A percentile compares a stretch with the other conserved stretches of the same genome.
phyloP scores from a whole-genome alignment of 2,329 filamentous ascomycete genomes.

The Aspergillus niger region DNA sequence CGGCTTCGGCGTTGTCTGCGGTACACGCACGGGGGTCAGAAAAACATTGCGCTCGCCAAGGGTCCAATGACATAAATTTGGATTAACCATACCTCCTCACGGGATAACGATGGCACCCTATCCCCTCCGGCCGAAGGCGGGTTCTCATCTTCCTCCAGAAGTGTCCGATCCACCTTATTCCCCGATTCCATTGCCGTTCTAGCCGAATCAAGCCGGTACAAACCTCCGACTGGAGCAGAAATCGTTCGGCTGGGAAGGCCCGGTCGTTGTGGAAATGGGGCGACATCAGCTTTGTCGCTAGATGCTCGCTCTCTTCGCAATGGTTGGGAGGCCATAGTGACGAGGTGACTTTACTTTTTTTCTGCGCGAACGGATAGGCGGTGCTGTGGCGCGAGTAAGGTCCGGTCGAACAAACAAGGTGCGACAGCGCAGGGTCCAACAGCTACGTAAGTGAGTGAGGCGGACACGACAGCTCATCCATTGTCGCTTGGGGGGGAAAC shows the following conservation, averaged over 20 bases:
- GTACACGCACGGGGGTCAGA: constrained; percentile 14
- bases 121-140: constrained; percentile 17
- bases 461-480: constrained; percentile 35
- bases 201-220: constrained; percentile 30
- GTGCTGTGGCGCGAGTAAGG: constrained; percentile 16
- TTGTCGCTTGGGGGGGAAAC: constrained; percentile 27
- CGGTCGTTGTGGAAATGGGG: constrained; percentile 31
- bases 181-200: constrained; percentile 23
- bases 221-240: constrained; percentile 37
- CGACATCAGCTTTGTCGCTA: constrained; percentile 35
- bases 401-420: constrained; percentile 23
- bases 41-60: neutral
- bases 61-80: neutral
- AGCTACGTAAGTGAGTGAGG: constrained; percentile 33
- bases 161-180: constrained; percentile 24
- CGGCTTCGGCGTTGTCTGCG: constrained; percentile 29
- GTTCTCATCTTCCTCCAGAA: constrained; percentile 36
- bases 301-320: constrained; percentile 33
- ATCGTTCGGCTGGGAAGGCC: constrained; percentile 36
- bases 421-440: constrained; percentile 27
- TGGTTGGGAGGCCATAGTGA: constrained; percentile 32
- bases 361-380: constrained; percentile 15
- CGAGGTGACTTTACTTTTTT: constrained; percentile 1
- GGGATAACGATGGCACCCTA: neutral
- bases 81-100: constrained; percentile 25